A percentile compares a stretch with the other conserved stretches of the same genome.
Conservation (phyloP, 169 alveolate species). For the Cryptosporidium parvum region DNA sequence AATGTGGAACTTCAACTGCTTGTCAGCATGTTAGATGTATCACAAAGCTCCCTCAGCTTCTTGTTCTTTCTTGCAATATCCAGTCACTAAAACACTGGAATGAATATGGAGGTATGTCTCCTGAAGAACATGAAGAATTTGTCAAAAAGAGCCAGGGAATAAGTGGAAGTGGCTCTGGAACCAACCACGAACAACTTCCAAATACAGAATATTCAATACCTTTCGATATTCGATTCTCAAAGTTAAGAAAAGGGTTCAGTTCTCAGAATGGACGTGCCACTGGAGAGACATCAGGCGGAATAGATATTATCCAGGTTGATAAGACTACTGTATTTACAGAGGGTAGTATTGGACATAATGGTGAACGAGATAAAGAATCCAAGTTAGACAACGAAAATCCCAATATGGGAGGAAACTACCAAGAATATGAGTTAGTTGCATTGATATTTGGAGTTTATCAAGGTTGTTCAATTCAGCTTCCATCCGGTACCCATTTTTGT, state of each 20-base stretch:
- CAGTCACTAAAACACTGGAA: conserved; percentile 35
- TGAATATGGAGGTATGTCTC: conserved; percentile 52
- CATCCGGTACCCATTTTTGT: conserved; percentile 71
- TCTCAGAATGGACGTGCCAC: not conserved
- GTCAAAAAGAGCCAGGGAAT: not conserved
- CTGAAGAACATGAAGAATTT: conserved; percentile 28
- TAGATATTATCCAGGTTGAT: conserved; percentile 39
- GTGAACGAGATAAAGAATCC: not conserved
- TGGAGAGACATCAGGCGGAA: not conserved
- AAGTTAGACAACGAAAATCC: not conserved
- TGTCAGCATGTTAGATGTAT: conserved; percentile 61
- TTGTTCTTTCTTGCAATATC: conserved; percentile 21
- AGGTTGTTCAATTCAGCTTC: conserved; percentile 50
- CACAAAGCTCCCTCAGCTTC: conserved; percentile 28
- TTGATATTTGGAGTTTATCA: conserved; percentile 54
- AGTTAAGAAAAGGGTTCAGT: conserved; percentile 30
- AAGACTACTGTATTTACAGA: not conserved
- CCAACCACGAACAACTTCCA: not conserved
- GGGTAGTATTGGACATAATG: not conserved
- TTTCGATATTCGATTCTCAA: conserved; percentile 24
- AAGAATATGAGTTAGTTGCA: conserved; percentile 40
- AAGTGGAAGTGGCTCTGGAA: not conserved
- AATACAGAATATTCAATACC: conserved; percentile 25
- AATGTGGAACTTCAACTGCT: conserved; percentile 37
- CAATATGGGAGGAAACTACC: not conserved